Conservation (phyloP, 1,139 yeast species). For the Blastobotrys elegans region DNA sequence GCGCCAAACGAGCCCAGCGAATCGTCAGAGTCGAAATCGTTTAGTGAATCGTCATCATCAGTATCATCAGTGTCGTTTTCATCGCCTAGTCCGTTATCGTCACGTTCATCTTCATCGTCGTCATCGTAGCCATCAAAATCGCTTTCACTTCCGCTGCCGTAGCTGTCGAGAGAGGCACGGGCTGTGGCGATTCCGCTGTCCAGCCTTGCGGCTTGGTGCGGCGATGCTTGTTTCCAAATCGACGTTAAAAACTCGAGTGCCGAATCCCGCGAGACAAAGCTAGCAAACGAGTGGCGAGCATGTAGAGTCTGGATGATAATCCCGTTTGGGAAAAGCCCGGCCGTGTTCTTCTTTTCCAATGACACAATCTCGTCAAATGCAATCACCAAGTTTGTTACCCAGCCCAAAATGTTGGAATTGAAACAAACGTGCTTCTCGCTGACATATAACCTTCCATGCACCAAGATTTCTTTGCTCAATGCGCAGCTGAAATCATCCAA, state of each 20-base stretch:
- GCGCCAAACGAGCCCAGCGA: conserved; percentile 17
- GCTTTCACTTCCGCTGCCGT: conserved; percentile 12
- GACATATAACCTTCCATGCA: conserved; percentile 88
- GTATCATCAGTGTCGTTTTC: conserved; percentile 15
- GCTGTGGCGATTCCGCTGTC: neutral
- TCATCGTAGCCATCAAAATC: conserved; percentile 23
- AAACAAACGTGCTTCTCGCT: conserved; percentile 81
- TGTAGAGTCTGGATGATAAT: conserved; percentile 66
- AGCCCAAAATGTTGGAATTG: conserved; percentile 86
- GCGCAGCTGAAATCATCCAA: conserved; percentile 90
- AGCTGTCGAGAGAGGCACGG: neutral
- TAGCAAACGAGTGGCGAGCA: conserved; percentile 70
- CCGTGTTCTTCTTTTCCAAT: conserved; percentile 77
- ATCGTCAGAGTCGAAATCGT: neutral
- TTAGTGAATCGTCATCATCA: conserved; percentile 9
- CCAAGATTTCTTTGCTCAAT: conserved; percentile 72
- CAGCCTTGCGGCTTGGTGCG: conserved; percentile 34
- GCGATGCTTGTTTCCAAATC: conserved; percentile 35
- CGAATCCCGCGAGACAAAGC: conserved; percentile 76
- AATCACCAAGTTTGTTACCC: conserved; percentile 80
- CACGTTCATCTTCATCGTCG: conserved; percentile 22
- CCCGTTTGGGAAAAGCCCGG: conserved; percentile 89
- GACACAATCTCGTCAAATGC: conserved; percentile 66
- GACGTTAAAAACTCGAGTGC: conserved; percentile 59
- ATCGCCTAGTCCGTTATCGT: conserved; percentile 22